A percentile compares a stretch with the other conserved stretches of the same genome.
Evolutionary conservation across 2,329 filamentous ascomycete genomes (phyloP).

Genomic region (Talaromyces sp.): DNA sequence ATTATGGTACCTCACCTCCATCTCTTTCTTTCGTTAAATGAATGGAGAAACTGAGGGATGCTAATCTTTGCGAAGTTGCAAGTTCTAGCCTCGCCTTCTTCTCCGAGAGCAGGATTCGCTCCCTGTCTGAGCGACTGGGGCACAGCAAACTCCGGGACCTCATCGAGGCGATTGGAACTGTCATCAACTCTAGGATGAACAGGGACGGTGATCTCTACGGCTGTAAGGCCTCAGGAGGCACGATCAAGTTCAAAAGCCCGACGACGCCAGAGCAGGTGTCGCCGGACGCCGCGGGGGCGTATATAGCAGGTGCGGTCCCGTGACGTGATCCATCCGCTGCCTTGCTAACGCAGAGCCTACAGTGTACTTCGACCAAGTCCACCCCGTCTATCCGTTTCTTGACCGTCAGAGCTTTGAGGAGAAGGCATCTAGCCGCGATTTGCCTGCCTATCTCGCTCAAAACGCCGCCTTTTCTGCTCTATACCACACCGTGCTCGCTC

Average conservation of each 20-base stretch:
- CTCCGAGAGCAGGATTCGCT: conserved; percentile 27
- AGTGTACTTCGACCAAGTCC: conserved; percentile 38
- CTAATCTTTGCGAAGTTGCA: conserved; percentile 27
- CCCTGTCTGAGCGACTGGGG: conserved; percentile 22
- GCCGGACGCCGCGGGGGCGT: conserved; percentile 9
- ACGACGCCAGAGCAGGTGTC: conserved; percentile 12
- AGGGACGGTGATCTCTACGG: neutral
- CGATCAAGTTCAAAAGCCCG: conserved; percentile 15
- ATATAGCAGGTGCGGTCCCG: conserved; percentile 12
- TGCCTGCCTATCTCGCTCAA: conserved; percentile 18
- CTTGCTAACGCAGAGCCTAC: neutral
- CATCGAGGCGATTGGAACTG: conserved; percentile 17
- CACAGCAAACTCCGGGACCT: conserved; percentile 19
- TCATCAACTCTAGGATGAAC: conserved; percentile 16
- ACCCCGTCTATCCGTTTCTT: conserved; percentile 39
- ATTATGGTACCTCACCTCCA: conserved; percentile 10
- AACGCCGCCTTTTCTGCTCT: conserved; percentile 33
- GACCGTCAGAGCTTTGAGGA: conserved; percentile 33
- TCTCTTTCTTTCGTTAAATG: neutral
- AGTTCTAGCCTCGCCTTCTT: conserved; percentile 33
- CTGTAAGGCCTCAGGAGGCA: neutral
- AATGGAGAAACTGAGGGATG: conserved; percentile 19
- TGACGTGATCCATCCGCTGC: neutral
- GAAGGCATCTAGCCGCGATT: conserved; percentile 21
- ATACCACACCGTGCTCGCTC: conserved; percentile 34